These are phyloP conservation scores for Candida insectorum DNA, from an alignment of 805 yeast species.

Conservation along the genomic window DNA sequence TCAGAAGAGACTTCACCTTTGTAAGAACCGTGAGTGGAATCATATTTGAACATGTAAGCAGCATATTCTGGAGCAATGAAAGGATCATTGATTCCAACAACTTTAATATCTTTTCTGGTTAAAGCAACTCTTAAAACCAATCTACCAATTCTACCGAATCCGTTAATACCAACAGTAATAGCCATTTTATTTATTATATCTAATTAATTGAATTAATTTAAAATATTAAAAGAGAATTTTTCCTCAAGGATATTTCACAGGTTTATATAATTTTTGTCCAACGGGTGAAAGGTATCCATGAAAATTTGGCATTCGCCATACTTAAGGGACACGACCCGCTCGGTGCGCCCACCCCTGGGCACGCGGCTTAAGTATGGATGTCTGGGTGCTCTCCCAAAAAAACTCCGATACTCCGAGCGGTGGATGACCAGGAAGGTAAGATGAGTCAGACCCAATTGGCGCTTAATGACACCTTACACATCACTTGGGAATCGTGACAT, in stretches of 20 bases:
- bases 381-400: no score
- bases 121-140: constrained; percentile 82
- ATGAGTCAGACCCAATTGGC: no score
- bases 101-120: constrained; percentile 67
- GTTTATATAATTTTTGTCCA: constrained; percentile 11
- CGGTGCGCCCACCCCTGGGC: not conserved
- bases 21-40: constrained; percentile 87
- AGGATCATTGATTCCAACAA: constrained; percentile 89
- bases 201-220: constrained; percentile 1
- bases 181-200: constrained; percentile 32
- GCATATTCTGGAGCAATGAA: constrained; percentile 88
- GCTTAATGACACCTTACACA: no score
- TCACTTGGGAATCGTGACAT: no score
- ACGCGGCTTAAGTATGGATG: not conserved
- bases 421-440: no score
- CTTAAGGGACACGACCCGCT: not conserved
- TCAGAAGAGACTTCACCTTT: constrained; percentile 65
- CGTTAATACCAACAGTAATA: constrained; percentile 84
- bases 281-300: constrained; percentile 17
- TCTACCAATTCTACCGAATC: constrained; percentile 94
- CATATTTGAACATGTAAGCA: constrained; percentile 93
- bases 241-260: constrained; percentile 6
- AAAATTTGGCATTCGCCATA: constrained; percentile 1
- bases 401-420: no score
- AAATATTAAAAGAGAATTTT: constrained; percentile 2